Base-by-base conservation (phyloP, 345 rosid genomes). In the Corchorus capsularis region DNA sequence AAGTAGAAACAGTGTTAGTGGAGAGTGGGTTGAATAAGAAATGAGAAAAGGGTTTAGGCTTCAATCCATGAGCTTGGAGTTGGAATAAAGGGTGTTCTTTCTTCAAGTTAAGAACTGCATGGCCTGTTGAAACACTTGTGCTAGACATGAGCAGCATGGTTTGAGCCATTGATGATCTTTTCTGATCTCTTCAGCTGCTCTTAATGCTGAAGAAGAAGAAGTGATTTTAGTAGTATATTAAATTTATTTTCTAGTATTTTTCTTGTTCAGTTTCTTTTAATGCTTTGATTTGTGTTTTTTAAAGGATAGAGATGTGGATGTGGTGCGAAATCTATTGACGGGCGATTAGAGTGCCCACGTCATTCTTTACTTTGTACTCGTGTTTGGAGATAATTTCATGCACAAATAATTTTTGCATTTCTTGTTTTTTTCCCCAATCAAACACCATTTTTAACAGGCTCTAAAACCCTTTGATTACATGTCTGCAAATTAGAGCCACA, bases 71-170 rank as follows among this genome's bases (percentile, higher is more conserved):
- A 69, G 84, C 67, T 81, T 86, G 92, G 43, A 85, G 79, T 32
- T 85, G 87, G 75, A 88, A 87, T 63, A 87, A 54, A 73, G 92
- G 80, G 79, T 82, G 85, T 75, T 70, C 85, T 80, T 75, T 82
- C 82, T 80, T 91, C 77, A 78, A 65, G 39, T 78, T 81, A 63
- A 39, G 6, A 3, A 87, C 80, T 13, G 66, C 80, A 53, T 79
- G 88, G 69, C 84, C 75, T 4, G 86, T 81, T 6, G 93, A 82
- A 55, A 93, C 91, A 20, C 97, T 86, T 19, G 92, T 84, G 19
- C 95, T 88, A 27, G 93, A 87, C 84, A 83, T 83, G 79, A 95
- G 87, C 87, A 95, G 63, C 92, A 89, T 88, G 62, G 94, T 91
- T 79, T 95, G 98, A 74, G 99, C 91, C 99, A 93, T 93, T 72